Conservation (phyloP, 768 basidiomycete genomes). For the Suillus hirtellus region DNA sequence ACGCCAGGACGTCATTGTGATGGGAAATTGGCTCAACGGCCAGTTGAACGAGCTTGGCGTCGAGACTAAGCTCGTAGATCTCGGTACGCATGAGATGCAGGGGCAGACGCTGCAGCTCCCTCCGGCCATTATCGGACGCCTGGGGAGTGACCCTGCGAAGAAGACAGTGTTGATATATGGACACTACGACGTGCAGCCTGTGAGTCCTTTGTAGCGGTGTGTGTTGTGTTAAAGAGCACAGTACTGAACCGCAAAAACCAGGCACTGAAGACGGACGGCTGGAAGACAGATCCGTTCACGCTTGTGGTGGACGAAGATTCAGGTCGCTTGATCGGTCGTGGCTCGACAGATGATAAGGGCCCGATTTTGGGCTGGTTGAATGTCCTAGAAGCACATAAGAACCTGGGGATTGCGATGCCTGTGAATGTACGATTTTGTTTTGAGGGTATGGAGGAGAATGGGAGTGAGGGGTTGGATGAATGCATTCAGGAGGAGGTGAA, state of each 20-base stretch:
- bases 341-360: slow-evolving; percentile 89
- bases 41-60: slow-evolving; percentile 81
- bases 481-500: slow-evolving; percentile 75
- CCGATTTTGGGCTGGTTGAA: slow-evolving; percentile 89
- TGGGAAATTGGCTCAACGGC: slow-evolving; percentile 80
- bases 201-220: slow-evolving; percentile 33
- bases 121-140: slow-evolving; percentile 76
- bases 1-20: slow-evolving; percentile 76
- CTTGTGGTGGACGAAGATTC: slow-evolving; percentile 52
- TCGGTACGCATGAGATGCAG: slow-evolving; percentile 75
- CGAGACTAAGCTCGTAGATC: slow-evolving; percentile 67
- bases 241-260: slow-evolving; percentile 14
- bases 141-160: slow-evolving; percentile 85
- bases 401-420: slow-evolving; percentile 68
- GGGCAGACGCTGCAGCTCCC: slow-evolving; percentile 76
- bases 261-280: slow-evolving; percentile 68
- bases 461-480: slow-evolving; percentile 88
- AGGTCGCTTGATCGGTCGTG: slow-evolving; percentile 77
- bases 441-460: slow-evolving; percentile 97
- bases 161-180: slow-evolving; percentile 94
- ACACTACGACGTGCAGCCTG: slow-evolving; percentile 95
- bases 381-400: slow-evolving; percentile 79
- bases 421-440: slow-evolving; percentile 92
- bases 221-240: neutral
- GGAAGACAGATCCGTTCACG: slow-evolving; percentile 84